phyloP scores from a whole-genome alignment of 257 asterid genomes.

The Verbena officinalis region DNA sequence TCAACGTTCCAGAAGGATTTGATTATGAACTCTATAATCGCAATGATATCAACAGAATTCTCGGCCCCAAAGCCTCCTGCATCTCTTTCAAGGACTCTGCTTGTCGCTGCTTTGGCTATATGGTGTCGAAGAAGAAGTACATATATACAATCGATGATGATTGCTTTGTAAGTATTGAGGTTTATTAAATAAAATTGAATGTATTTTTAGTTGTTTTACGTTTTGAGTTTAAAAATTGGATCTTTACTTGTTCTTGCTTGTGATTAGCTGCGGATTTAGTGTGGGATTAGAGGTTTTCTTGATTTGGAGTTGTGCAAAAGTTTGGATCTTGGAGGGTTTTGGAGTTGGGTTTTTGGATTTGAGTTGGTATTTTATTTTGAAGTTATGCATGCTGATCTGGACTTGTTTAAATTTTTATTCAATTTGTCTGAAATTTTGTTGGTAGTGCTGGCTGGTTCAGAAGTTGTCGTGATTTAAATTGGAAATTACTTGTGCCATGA shows the following conservation, averaged over 20 bases:
- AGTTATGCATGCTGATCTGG: neutral
- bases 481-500: too few relatives aligned
- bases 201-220: neutral
- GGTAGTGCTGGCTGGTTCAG: conserved; percentile 1
- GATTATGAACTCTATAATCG: conserved; percentile 78
- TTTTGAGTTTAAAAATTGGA: conserved; percentile 9
- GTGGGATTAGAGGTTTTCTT: conserved; percentile 13
- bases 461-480: neutral
- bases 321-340: conserved; percentile 28
- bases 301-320: conserved; percentile 23
- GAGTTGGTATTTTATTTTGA: neutral
- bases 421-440: conserved; percentile 7
- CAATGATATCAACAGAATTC: conserved; percentile 72
- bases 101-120: conserved; percentile 74
- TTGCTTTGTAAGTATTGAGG: conserved; percentile 66
- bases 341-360: conserved; percentile 21
- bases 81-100: conserved; percentile 83
- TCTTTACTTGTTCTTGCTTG: conserved; percentile 16
- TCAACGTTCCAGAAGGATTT: conserved; percentile 69
- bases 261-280: conserved; percentile 7
- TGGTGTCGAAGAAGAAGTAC: conserved; percentile 87
- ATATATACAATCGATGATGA: conserved; percentile 82
- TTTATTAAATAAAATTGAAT: neutral
- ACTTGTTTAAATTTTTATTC: neutral
- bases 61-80: conserved; percentile 84